phyloP scores from a whole-genome alignment of 495 filamentous ascomycete species.

The Penicillium parvum region DNA sequence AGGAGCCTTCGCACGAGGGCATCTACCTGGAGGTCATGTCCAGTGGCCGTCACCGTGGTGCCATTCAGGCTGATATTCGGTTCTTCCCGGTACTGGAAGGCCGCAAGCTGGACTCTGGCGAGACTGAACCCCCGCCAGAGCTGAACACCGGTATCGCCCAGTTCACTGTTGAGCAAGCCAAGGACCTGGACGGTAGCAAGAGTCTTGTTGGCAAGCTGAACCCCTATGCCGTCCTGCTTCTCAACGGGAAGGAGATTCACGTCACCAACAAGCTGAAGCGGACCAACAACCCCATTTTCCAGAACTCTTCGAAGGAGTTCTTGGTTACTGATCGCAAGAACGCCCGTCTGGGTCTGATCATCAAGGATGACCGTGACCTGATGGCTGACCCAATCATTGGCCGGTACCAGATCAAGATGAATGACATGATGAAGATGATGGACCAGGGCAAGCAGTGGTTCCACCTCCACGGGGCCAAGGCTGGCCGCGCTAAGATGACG shows the following conservation, averaged over 20 bases:
- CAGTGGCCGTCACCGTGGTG: constrained; percentile 79
- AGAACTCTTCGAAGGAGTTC: constrained; percentile 84
- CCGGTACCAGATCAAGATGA: constrained; percentile 87
- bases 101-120: constrained; percentile 67
- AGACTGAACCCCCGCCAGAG: constrained; percentile 73
- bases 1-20: constrained; percentile 75
- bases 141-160: constrained; percentile 87
- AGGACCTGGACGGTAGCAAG: constrained; percentile 88
- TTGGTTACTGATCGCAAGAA: constrained; percentile 88
- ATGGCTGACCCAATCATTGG: constrained; percentile 79
- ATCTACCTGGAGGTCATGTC: constrained; percentile 75
- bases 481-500: constrained; percentile 80
- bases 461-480: constrained; percentile 74
- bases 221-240: constrained; percentile 79
- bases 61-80: constrained; percentile 74
- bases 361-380: constrained; percentile 93
- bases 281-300: constrained; percentile 93
- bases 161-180: constrained; percentile 91
- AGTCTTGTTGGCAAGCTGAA: constrained; percentile 83
- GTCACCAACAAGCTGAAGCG: constrained; percentile 85
- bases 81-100: constrained; percentile 92
- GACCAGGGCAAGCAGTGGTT: constrained; percentile 95
- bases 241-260: constrained; percentile 88
- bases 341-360: constrained; percentile 80
- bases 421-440: constrained; percentile 88